These are phyloP conservation scores for Candida anglica DNA, from an alignment of 805 yeast species.

Conservation along the genomic window DNA sequence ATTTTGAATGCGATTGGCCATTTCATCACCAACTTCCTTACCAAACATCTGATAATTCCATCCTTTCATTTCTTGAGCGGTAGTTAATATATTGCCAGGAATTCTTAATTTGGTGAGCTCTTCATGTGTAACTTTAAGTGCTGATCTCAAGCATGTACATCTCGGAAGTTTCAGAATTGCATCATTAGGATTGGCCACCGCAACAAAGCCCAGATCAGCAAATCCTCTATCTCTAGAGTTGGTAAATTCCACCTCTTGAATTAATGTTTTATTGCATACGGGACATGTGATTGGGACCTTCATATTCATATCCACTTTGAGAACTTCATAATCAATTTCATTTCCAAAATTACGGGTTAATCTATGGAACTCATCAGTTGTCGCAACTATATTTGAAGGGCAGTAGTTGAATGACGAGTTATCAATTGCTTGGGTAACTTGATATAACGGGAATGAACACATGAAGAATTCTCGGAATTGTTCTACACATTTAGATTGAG, in stretches of 20 bases:
- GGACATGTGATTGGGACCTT: constrained; percentile 11
- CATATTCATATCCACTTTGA: constrained; percentile 1
- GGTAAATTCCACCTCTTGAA: constrained; percentile 8
- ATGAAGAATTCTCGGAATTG: constrained; percentile 11
- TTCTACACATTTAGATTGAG: constrained; percentile 12
- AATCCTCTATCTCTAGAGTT: constrained; percentile 9
- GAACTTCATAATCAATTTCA: constrained; percentile 2
- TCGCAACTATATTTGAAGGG: constrained; percentile 8
- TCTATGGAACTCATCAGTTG: constrained; percentile 5
- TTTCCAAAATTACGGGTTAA: constrained; percentile 4
- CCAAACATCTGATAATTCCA: no score
- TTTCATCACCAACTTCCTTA: background rate
- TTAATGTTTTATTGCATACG: constrained; percentile 8
- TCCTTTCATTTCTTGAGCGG: no score
- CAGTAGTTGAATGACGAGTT: constrained; percentile 9
- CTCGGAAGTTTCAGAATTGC: no score
- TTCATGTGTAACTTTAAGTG: constrained; percentile 9
- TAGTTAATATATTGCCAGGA: constrained; percentile 7
- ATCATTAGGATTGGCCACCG: constrained; percentile 1
- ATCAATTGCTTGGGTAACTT: constrained; percentile 7
- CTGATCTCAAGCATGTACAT: constrained; percentile 6
- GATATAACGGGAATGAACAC: constrained; percentile 15
- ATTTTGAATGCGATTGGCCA: background rate
- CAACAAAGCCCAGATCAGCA: constrained; percentile 9
- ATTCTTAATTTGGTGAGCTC: constrained; percentile 12